Percentiles rank a stretch among this genome's conserved stretches.
These are phyloP conservation scores for Monoraphidium neglectum DNA, from an alignment of 139 green algal genomes.

Conservation along the genomic window DNA sequence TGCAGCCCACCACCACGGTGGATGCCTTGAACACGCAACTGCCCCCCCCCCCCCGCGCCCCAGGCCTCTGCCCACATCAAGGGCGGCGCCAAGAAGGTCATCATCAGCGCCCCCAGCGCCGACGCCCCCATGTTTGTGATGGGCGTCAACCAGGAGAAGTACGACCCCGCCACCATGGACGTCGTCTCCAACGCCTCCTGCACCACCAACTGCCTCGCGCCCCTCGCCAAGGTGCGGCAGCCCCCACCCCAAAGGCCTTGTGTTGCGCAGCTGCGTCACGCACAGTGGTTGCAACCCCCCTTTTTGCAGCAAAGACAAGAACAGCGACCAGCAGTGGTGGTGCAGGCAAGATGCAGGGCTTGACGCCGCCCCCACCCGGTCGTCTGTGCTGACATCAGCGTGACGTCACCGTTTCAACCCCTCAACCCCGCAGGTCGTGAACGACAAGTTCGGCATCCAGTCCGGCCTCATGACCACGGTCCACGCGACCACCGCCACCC, in stretches of 20 bases:
- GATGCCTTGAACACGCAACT: too few relatives aligned
- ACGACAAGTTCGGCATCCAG: conserved; percentile 87
- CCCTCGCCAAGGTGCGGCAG: conserved; percentile 90
- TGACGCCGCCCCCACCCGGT: too few relatives aligned
- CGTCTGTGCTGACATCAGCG: too few relatives aligned
- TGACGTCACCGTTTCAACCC: too few relatives aligned
- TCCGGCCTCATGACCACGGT: conserved; percentile 96
- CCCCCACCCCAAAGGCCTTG: conserved; percentile 56
- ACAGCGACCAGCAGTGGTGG: too few relatives aligned
- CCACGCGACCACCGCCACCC: conserved; percentile 96
- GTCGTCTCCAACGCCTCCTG: conserved; percentile 95
- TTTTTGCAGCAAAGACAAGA: too few relatives aligned
- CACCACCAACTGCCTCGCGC: conserved; percentile 98
- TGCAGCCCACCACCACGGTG: too few relatives aligned
- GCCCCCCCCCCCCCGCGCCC: too few relatives aligned
- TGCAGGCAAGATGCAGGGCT: too few relatives aligned
- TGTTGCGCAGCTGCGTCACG: not conserved
- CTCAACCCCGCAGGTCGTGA: conserved; percentile 73
- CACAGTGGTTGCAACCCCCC: too few relatives aligned
- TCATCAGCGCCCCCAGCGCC: conserved; percentile 92
- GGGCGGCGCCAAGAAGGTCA: conserved; percentile 93
- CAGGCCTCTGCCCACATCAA: conserved; percentile 77
- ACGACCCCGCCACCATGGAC: conserved; percentile 71
- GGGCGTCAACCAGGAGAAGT: conserved; percentile 93
- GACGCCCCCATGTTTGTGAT: conserved; percentile 96